Base-by-base conservation (phyloP, 2,329 filamentous ascomycete species). In the Xenoacremonium recifei region DNA sequence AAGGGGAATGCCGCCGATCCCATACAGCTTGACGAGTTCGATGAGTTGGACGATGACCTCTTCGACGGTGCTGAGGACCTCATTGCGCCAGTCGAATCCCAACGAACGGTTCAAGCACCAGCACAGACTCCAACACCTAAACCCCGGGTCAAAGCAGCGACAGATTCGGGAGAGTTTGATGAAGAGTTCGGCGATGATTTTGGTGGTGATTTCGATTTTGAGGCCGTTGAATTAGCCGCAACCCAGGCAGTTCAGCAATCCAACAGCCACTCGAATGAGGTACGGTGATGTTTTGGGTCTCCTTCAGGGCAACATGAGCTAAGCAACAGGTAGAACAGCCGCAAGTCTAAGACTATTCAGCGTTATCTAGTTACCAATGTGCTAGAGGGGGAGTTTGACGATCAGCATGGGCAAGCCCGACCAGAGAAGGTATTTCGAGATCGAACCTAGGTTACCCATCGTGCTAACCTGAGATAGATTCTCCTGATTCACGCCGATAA, bases 361-460 rank as follows among this genome's bases (percentile, higher is more conserved):
- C 85, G 92, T 53, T 96, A 95, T 68, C 73, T 91, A 49, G 79
- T 96, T 55, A 85, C 84, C 51, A 82, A 85, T 59, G 80, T 91
- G 52, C 70, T 86, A 46, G 79, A 87, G 47, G 79, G 79, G 54
- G 75, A 82, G 34, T 95, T 88, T 64, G 69, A 71, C 44, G 80
- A 84, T 63, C 72, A 77, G 17, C 76, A 74, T 51, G 82, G 85
- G 33, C 73, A 77, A 50, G 65, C 70, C 37, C 74, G 72, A 37
- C 72, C 73, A 32, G 86, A 95, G 65, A 91, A 93, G 79, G 89
- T 91, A 68, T 61, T 68, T 37, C 21, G 19, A 17, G 12, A 19
- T 7, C n/a, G n/a, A n/a, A 21, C 16, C 39, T 34, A 6, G 49
- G 62, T 9, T 20, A 34, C 7, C 7, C 16, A 19, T 34, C 32